Evolutionary conservation across 2,329 filamentous ascomycete genomes (phyloP).

Genomic region (Aspergillus sergii): DNA sequence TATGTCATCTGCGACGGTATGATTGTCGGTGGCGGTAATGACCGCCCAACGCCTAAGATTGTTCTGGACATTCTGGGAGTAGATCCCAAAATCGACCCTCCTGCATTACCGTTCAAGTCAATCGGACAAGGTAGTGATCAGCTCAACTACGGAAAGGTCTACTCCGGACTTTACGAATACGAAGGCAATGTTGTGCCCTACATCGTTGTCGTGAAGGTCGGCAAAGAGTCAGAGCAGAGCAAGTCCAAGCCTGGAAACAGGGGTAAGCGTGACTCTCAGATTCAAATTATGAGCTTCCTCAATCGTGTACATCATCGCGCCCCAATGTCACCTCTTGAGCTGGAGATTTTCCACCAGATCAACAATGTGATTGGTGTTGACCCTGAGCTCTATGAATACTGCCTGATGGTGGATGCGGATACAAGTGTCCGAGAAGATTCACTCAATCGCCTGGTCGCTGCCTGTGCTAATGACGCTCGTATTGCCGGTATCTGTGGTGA

Average conservation of each 20-base stretch:
- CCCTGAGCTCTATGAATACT: conserved; percentile 93
- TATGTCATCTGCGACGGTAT: conserved; percentile 96
- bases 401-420: conserved; percentile 97
- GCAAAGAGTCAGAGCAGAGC: conserved; percentile 90
- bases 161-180: conserved; percentile 95
- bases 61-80: conserved; percentile 96
- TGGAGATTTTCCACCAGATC: conserved; percentile 99
- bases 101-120: conserved; percentile 90
- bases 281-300: conserved; percentile 93
- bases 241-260: conserved; percentile 95
- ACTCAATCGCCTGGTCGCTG: conserved; percentile 86
- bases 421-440: conserved; percentile 92
- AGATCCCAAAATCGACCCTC: conserved; percentile 93
- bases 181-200: conserved; percentile 98
- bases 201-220: conserved; percentile 92
- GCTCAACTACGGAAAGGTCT: conserved; percentile 97
- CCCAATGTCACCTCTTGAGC: conserved; percentile 91
- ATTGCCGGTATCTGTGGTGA: conserved; percentile 98
- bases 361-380: conserved; percentile 99
- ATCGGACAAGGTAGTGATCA: conserved; percentile 87
- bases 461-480: conserved; percentile 90
- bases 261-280: conserved; percentile 97
- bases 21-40: conserved; percentile 94
- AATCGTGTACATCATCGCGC: conserved; percentile 94
- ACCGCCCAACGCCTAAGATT: conserved; percentile 95